Percentiles rank a stretch among this genome's conserved stretches.
Conservation (phyloP, 129 eudicot species). For the Solidago caesia region DNA sequence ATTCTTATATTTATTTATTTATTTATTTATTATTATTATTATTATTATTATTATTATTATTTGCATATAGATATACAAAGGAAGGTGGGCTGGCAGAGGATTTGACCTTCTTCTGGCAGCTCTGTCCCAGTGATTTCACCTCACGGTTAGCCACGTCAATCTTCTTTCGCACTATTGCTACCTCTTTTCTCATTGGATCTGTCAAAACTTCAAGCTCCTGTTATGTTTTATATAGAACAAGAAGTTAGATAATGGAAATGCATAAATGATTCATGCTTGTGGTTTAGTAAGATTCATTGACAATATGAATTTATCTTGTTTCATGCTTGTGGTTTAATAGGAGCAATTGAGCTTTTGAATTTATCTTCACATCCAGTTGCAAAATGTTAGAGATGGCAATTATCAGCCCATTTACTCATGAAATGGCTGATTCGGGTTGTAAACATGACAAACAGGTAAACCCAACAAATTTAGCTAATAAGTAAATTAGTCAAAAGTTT, state of each 20-base stretch:
- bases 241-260: slow-evolving; percentile 3
- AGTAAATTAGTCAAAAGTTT: no score
- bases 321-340: background rate
- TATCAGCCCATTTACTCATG: no score
- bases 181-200: slow-evolving; percentile 83
- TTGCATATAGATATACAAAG: slow-evolving; percentile 1
- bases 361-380: background rate
- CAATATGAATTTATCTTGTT: no score
- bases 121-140: slow-evolving; percentile 57
- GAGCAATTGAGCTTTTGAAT: background rate
- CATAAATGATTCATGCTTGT: slow-evolving; percentile 16
- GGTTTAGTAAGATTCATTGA: background rate
- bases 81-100: slow-evolving; percentile 10
- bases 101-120: slow-evolving; percentile 73
- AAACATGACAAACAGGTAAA: no score
- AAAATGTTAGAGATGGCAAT: background rate
- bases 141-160: slow-evolving; percentile 71
- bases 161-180: slow-evolving; percentile 58
- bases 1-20: background rate
- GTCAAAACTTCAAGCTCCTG: slow-evolving; percentile 82
- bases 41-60: no score
- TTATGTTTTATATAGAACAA: slow-evolving; percentile 11
- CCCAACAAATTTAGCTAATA: no score
- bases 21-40: no score
- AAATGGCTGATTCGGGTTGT: no score